Percentiles rank a stretch among this genome's conserved stretches.
Conservation (phyloP, 306 rosid species). For the Dryas octopetala region DNA sequence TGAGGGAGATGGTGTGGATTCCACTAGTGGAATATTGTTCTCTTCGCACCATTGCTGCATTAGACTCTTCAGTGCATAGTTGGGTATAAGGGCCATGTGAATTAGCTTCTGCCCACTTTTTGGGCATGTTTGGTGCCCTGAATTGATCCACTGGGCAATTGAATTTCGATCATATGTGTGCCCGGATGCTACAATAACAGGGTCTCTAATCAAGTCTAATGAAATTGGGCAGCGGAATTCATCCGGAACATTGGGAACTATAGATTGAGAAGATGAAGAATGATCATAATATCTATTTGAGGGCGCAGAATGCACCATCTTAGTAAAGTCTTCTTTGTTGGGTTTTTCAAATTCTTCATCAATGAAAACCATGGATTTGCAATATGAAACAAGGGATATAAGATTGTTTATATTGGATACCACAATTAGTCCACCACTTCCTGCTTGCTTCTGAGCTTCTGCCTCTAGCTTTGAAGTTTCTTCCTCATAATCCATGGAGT, state of each 20-base stretch:
- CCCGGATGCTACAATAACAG: conserved; percentile 89
- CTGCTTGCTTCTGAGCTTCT: conserved; percentile 84
- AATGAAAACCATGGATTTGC: conserved; percentile 61
- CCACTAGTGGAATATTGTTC: conserved; percentile 44
- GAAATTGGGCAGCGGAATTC: conserved; percentile 94
- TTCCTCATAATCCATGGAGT: conserved; percentile 56
- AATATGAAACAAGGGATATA: conserved; percentile 57
- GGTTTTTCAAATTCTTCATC: conserved; percentile 37
- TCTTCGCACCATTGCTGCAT: conserved; percentile 82
- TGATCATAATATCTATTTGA: conserved; percentile 33
- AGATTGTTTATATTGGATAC: conserved; percentile 78
- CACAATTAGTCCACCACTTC: conserved; percentile 80
- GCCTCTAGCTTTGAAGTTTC: conserved; percentile 75
- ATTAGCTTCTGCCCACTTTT: conserved; percentile 85
- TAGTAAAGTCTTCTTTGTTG: conserved; percentile 27
- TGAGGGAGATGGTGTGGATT: conserved; percentile 31
- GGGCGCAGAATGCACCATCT: conserved; percentile 39
- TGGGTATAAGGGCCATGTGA: conserved; percentile 88
- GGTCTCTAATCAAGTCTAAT: conserved; percentile 81
- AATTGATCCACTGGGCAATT: conserved; percentile 83
- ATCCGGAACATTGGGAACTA: conserved; percentile 55
- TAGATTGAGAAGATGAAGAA: conserved; percentile 56
- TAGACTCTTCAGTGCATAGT: conserved; percentile 80
- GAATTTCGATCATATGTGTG: conserved; percentile 80
- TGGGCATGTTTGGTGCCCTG: conserved; percentile 90